phyloP scores from a whole-genome alignment of 2,329 filamentous ascomycete genomes.

The Beauveria scarabaeidicola region DNA sequence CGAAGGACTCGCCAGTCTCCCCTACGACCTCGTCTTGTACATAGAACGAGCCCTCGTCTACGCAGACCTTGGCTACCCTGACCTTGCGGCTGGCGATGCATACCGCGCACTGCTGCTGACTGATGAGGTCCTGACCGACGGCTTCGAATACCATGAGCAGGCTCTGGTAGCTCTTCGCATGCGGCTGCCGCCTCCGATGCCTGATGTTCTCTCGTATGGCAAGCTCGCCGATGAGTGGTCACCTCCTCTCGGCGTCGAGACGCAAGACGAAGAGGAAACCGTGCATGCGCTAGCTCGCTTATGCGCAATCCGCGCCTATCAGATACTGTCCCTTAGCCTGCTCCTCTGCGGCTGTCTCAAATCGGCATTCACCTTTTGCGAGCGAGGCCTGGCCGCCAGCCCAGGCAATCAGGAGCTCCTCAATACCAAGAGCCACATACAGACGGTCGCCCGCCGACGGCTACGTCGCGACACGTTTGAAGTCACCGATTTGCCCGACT shows the following conservation, averaged over 20 bases:
- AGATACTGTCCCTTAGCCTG: slow-evolving; percentile 48
- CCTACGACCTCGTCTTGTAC: slow-evolving; percentile 57
- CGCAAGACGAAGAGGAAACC: slow-evolving; percentile 25
- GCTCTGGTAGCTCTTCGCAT: slow-evolving; percentile 44
- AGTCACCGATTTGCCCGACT: slow-evolving; percentile 54
- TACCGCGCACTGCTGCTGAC: slow-evolving; percentile 83
- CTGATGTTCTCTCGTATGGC: slow-evolving; percentile 39
- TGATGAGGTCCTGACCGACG: slow-evolving; percentile 70
- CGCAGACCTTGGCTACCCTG: slow-evolving; percentile 71
- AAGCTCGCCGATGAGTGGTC: slow-evolving; percentile 29
- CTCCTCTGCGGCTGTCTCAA: slow-evolving; percentile 60
- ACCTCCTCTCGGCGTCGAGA: slow-evolving; percentile 24
- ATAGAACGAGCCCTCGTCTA: slow-evolving; percentile 64
- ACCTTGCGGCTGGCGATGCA: slow-evolving; percentile 81
- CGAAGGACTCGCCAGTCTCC: slow-evolving; percentile 38
- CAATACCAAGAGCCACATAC: slow-evolving; percentile 45
- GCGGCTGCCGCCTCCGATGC: slow-evolving; percentile 26
- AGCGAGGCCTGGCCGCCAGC: slow-evolving; percentile 48
- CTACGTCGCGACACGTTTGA: slow-evolving; percentile 38
- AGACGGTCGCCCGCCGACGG: slow-evolving; percentile 41
- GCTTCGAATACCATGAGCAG: slow-evolving; percentile 72
- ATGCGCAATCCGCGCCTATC: slow-evolving; percentile 49
- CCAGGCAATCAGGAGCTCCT: slow-evolving; percentile 48
- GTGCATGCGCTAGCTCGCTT: slow-evolving; percentile 35
- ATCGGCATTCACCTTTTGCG: slow-evolving; percentile 58